A percentile compares a stretch with the other conserved stretches of the same genome.
These are phyloP conservation scores for Pyropia haitanensis DNA, from an alignment of 23 red algal species.

Conservation along the genomic window DNA sequence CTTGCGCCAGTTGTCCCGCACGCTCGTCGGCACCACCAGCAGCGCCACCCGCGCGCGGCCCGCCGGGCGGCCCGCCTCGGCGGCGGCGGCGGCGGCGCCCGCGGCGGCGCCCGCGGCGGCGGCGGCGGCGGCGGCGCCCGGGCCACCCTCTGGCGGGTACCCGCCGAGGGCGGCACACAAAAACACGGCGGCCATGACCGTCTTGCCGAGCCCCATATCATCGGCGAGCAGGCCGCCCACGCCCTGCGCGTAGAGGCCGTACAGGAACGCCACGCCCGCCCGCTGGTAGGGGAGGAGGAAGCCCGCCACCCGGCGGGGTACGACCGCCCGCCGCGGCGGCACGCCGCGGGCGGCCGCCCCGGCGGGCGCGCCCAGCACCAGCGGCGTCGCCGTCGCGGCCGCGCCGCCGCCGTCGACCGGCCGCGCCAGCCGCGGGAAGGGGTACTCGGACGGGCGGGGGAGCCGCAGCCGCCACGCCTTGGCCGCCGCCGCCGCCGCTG, in stretches of 20 bases:
- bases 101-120: not conserved
- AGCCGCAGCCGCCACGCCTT: too few species aligned
- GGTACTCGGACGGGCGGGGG: too few species aligned
- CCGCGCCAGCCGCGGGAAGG: too few species aligned
- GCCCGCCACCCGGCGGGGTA: not conserved
- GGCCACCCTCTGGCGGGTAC: slow-evolving; percentile 14
- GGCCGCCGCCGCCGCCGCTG: too few species aligned
- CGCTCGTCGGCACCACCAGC: slow-evolving; percentile 48
- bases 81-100: not conserved
- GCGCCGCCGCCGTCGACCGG: too few species aligned
- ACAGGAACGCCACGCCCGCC: slow-evolving; percentile 62
- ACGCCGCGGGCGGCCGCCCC: too few species aligned
- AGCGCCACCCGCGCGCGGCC: slow-evolving; percentile 20
- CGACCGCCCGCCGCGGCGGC: too few species aligned
- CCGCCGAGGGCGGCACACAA: slow-evolving; percentile 38
- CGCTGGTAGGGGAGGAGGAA: slow-evolving; percentile 47
- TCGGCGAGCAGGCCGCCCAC: slow-evolving; percentile 65
- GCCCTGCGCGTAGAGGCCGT: slow-evolving; percentile 48
- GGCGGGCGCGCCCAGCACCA: too few species aligned
- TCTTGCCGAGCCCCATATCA: slow-evolving; percentile 91
- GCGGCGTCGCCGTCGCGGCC: too few species aligned
- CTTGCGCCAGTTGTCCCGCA: slow-evolving; percentile 64
- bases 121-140: too few species aligned
- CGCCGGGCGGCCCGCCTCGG: not conserved
- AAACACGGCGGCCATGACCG: slow-evolving; percentile 58